Evolutionary conservation across 352 stramenopile species (phyloP).

Genomic region (Phytophthora pisi): DNA sequence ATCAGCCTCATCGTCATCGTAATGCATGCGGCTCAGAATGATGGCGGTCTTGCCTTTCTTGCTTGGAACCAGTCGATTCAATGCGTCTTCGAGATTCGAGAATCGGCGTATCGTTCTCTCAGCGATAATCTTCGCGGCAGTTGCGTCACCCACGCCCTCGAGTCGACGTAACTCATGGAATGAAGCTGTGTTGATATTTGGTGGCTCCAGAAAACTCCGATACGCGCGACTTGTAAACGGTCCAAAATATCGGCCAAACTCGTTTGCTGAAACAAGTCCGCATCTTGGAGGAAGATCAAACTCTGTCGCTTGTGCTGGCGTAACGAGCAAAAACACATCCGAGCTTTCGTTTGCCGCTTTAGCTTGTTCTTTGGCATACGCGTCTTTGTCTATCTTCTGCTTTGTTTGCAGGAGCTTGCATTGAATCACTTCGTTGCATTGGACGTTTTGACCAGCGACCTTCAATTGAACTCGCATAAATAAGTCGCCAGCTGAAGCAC

Average conservation of each 20-base stretch:
- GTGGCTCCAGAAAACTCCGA: conserved; percentile 9
- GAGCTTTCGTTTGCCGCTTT: not conserved
- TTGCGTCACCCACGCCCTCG: conserved; percentile 5
- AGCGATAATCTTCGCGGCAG: not conserved
- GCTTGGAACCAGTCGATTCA: not conserved
- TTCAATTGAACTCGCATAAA: conserved; percentile 10
- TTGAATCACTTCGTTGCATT: conserved; percentile 18
- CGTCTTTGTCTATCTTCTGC: not conserved
- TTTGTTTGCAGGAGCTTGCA: conserved; percentile 3
- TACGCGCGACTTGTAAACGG: conserved; percentile 22
- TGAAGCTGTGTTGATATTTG: conserved; percentile 7
- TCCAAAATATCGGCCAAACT: conserved; percentile 24
- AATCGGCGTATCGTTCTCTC: conserved; percentile 7
- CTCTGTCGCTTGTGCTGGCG: not conserved
- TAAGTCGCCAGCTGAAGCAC: conserved; percentile 3
- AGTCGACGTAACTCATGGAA: not conserved
- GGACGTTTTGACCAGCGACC: not conserved
- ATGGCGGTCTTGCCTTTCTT: conserved; percentile 6
- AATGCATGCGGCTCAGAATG: not conserved
- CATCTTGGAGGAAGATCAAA: conserved; percentile 18
- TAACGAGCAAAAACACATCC: conserved; percentile 23
- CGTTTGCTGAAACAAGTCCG: conserved; percentile 13
- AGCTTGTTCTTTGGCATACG: not conserved
- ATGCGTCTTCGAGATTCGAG: conserved; percentile 4
- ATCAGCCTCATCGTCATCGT: not conserved